Evolutionary conservation across 2,329 filamentous ascomycete genomes (phyloP).

Genomic region (Exophiala sp.): DNA sequence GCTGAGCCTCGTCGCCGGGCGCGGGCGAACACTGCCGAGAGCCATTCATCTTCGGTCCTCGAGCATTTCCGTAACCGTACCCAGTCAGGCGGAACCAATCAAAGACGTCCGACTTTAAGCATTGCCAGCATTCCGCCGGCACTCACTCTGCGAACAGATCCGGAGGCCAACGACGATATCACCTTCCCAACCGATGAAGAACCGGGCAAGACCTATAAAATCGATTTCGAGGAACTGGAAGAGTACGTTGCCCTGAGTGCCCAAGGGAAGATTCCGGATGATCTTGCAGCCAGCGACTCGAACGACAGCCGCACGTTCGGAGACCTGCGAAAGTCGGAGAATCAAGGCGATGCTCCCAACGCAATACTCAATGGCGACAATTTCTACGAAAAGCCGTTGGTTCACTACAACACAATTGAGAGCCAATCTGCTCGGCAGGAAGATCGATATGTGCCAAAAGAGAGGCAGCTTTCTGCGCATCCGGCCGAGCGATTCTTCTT

Average conservation of each 20-base stretch:
- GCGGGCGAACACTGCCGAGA: constrained; percentile 62
- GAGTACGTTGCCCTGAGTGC: constrained; percentile 68
- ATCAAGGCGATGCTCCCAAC: constrained; percentile 35
- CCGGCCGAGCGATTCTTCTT: constrained; percentile 86
- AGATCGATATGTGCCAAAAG: constrained; percentile 43
- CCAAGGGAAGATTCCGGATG: constrained; percentile 43
- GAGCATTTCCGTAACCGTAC: constrained; percentile 55
- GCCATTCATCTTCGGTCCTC: constrained; percentile 50
- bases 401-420: constrained; percentile 21
- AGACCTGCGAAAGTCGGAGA: constrained; percentile 49
- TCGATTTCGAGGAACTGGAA: constrained; percentile 89
- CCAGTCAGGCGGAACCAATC: constrained; percentile 61
- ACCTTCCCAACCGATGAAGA: constrained; percentile 78
- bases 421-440: constrained; percentile 38
- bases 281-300: constrained; percentile 12
- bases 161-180: constrained; percentile 65
- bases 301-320: constrained; percentile 53
- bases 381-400: constrained; percentile 27
- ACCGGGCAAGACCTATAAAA: constrained; percentile 71
- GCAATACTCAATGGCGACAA: constrained; percentile 30
- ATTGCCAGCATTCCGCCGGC: constrained; percentile 47
- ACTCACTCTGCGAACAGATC: constrained; percentile 43
- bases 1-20: constrained; percentile 82
- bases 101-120: constrained; percentile 55
- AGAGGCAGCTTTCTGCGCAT: neutral